phyloP scores from a whole-genome alignment of 805 yeast genomes.

The Ogataea trehalophila region DNA sequence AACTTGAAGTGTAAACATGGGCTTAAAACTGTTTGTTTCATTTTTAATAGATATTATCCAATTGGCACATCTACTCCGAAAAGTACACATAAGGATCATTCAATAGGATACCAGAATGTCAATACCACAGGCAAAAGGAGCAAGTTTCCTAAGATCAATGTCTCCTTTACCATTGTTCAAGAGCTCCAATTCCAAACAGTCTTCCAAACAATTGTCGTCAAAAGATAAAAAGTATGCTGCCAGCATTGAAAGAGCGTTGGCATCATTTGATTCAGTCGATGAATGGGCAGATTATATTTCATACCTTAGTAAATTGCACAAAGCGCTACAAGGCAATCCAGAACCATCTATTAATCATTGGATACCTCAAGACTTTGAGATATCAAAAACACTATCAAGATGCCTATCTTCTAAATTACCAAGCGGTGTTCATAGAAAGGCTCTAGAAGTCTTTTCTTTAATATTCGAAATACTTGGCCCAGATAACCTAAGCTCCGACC shows the following conservation, averaged over 20 bases:
- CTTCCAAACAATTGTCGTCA: conserved; percentile 37
- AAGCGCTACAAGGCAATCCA: conserved; percentile 54
- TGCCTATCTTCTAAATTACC: conserved; percentile 82
- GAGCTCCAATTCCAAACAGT: conserved; percentile 9
- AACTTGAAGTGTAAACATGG: neutral
- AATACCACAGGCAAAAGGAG: conserved; percentile 13
- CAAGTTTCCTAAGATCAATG: conserved; percentile 22
- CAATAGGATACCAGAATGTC: conserved; percentile 14
- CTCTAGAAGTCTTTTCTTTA: conserved; percentile 69
- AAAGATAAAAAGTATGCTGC: conserved; percentile 64
- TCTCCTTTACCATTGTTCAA: conserved; percentile 26
- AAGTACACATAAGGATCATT: conserved; percentile 13
- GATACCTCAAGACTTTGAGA: conserved; percentile 64
- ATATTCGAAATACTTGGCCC: conserved; percentile 62
- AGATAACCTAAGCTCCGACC: conserved; percentile 47
- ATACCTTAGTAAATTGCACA: conserved; percentile 71
- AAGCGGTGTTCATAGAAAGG: conserved; percentile 91
- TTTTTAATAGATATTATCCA: too few species aligned
- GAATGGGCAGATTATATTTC: conserved; percentile 99
- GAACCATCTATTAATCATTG: conserved; percentile 38
- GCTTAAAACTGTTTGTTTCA: too few species aligned
- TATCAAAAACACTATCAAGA: conserved; percentile 68
- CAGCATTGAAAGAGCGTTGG: conserved; percentile 69
- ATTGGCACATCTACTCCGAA: neutral
- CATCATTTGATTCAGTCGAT: conserved; percentile 71